Evolutionary conservation across 2,329 filamentous ascomycete species (phyloP).

Genomic region (Myriosclerotinia curreyana): DNA sequence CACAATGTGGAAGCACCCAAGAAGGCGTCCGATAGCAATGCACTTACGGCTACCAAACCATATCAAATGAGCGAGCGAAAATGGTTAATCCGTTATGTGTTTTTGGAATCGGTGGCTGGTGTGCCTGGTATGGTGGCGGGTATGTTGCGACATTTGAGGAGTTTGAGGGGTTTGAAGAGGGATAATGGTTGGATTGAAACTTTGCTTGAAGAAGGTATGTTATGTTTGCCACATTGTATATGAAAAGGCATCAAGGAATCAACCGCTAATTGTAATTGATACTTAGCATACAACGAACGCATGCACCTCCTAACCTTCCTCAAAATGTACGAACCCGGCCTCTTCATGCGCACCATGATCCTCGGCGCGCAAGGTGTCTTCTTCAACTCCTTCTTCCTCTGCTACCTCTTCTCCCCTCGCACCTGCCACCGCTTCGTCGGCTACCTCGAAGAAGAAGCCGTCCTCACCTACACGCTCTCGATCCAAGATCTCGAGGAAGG

Average conservation of each 20-base stretch:
- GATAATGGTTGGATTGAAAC: conserved; percentile 98
- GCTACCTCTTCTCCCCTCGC: conserved; percentile 81
- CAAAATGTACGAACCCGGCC: conserved; percentile 75
- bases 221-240: neutral
- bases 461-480: conserved; percentile 89
- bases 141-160: conserved; percentile 86
- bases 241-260: conserved; percentile 69
- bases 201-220: conserved; percentile 57
- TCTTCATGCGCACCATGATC: conserved; percentile 90
- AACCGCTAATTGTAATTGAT: conserved; percentile 51
- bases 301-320: conserved; percentile 94
- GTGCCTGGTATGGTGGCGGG: conserved; percentile 97
- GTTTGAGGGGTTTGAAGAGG: conserved; percentile 77
- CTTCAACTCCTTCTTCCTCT: conserved; percentile 89
- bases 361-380: conserved; percentile 92
- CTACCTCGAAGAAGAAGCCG: conserved; percentile 95
- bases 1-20: conserved; percentile 57
- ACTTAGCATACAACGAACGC: conserved; percentile 88
- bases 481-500: conserved; percentile 84
- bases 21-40: conserved; percentile 45
- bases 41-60: conserved; percentile 48
- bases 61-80: conserved; percentile 78
- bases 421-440: conserved; percentile 95
- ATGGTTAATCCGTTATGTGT: conserved; percentile 87
- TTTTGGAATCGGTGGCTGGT: conserved; percentile 90